These are phyloP conservation scores for Pholiota microspora DNA, from an alignment of 768 basidiomycete genomes.

Conservation along the genomic window DNA sequence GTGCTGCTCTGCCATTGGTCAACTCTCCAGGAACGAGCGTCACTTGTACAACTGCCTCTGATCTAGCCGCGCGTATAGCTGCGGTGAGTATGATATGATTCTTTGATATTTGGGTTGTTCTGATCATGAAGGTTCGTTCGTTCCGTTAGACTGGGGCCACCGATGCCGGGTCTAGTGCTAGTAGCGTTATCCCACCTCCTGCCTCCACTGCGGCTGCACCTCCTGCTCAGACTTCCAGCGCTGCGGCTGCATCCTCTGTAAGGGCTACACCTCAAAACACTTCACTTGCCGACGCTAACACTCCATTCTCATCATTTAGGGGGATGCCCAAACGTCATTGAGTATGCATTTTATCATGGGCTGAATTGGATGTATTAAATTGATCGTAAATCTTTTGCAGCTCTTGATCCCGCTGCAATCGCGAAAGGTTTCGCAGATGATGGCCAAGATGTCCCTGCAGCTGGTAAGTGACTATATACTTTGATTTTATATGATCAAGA, in stretches of 20 bases:
- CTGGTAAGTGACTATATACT: constrained; percentile 22
- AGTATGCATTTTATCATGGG: constrained; percentile 20
- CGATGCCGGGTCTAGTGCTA: constrained; percentile 8
- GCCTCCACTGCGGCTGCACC: constrained; percentile 6
- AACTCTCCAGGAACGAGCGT: constrained; percentile 49
- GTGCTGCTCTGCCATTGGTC: constrained; percentile 51
- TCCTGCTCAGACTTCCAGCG: neutral
- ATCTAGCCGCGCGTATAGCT: constrained; percentile 45
- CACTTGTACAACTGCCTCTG: constrained; percentile 48
- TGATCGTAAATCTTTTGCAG: constrained; percentile 19
- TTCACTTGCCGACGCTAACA: neutral
- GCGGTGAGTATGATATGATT: constrained; percentile 29
- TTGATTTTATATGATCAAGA: no score
- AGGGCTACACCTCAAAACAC: neutral
- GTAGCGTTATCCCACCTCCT: constrained; percentile 3
- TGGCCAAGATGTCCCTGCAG: constrained; percentile 43
- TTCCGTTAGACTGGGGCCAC: constrained; percentile 17
- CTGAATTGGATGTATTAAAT: neutral
- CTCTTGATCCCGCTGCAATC: constrained; percentile 46
- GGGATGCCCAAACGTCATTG: constrained; percentile 35
- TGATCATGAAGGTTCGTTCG: neutral
- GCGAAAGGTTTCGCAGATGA: constrained; percentile 43
- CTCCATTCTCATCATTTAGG: constrained; percentile 13
- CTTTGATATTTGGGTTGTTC: neutral
- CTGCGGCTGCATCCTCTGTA: constrained; percentile 6